Evolutionary conservation across 768 basidiomycete genomes (phyloP), one percentile per base, ranked within the genome.

Genomic region (Lentinula sp.): DNA sequence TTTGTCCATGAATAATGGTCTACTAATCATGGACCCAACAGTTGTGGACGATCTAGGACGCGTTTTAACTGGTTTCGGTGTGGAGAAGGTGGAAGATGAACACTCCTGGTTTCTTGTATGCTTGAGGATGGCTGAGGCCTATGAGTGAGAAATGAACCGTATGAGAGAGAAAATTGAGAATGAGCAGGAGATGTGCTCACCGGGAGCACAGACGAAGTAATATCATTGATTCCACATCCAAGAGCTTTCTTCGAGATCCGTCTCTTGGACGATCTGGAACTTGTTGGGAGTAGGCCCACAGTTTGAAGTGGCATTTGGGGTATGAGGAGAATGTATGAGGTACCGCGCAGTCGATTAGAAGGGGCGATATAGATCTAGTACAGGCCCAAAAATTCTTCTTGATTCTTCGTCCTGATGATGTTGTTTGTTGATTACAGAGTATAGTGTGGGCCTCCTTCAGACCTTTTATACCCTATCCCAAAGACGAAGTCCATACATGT

Each of bases 11-110:
- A 43, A 56, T 7, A n/a, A 20, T 8, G 55, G 9, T 43, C 46
- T 18, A 23, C 41, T 42, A 43, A 10, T n/a, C 12, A 3, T 39
- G 13, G 16, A 8, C 2, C 12, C 18, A 20, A 18, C 55, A 6
- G 55, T 56, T 8, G 55, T 56, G 13, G 55, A 41, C 8, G 55
- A 56, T 56, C 55, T 37, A 28, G 55, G 39, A 28, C 55, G 55
- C 13, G 55, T 56, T 20, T 43, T 56, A 2, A n/a, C 23, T 15
- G 51, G 2, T 16, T 52, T 52, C 13, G 55, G 23, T 56, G 39
- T 9, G 23, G n/a, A 10, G n/a, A 41, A 4, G 55, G 10, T 23
- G n/a, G 53, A 52, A 3, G 50, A 52, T 32, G 50, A 52, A 16
- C 1, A 15, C n/a, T 52, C 28, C 35, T 52, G 50, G 13, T 12